Evolutionary conservation across 345 rosid genomes (phyloP).

Genomic region (Corchorus olitorius): DNA sequence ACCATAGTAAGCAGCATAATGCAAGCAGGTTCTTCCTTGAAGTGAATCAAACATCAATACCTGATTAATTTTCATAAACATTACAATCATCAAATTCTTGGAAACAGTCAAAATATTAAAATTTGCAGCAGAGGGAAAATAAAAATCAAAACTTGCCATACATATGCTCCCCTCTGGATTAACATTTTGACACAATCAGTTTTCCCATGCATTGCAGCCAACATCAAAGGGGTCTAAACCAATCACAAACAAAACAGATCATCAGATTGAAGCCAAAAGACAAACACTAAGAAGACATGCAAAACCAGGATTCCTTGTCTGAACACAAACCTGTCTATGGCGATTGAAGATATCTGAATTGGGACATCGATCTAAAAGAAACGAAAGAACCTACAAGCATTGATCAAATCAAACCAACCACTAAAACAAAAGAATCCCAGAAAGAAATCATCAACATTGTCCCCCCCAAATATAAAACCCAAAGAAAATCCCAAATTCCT

Average conservation of each 20-base stretch:
- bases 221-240: slow-evolving; percentile 89
- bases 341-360: slow-evolving; percentile 89
- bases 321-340: slow-evolving; percentile 69
- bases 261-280: not conserved
- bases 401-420: slow-evolving; percentile 14
- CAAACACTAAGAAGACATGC: slow-evolving; percentile 17
- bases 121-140: not conserved
- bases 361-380: slow-evolving; percentile 68
- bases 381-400: slow-evolving; percentile 58
- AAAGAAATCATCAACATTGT: not conserved
- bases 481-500: slow-evolving; percentile 17
- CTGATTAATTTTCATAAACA: slow-evolving; percentile 39
- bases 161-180: slow-evolving; percentile 95
- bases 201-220: slow-evolving; percentile 94
- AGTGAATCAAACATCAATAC: slow-evolving; percentile 91
- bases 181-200: slow-evolving; percentile 73
- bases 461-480: slow-evolving; percentile 4
- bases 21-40: slow-evolving; percentile 90
- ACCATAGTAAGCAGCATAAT: slow-evolving; percentile 92
- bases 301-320: not conserved
- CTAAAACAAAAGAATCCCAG: slow-evolving; percentile 9
- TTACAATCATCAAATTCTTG: slow-evolving; percentile 5
- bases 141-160: slow-evolving; percentile 33
- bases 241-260: slow-evolving; percentile 8
- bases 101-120: slow-evolving; percentile 6